Conservation (phyloP, 192 early-diverging fungal species). For the Backusella sp. region DNA sequence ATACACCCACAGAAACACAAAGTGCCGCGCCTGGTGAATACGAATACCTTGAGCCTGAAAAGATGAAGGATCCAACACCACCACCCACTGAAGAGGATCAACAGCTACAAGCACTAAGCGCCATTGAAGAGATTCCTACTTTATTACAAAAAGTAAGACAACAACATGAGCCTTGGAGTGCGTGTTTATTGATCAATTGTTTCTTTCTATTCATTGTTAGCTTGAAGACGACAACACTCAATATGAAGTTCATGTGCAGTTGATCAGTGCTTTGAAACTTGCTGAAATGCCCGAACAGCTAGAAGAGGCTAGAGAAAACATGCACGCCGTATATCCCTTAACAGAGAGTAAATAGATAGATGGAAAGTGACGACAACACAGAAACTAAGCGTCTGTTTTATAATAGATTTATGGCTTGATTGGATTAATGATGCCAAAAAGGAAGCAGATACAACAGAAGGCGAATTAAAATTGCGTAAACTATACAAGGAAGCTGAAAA, state of each 20-base stretch:
- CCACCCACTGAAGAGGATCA: not conserved
- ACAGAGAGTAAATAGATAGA: slow-evolving; percentile 49
- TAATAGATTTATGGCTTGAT: slow-evolving; percentile 67
- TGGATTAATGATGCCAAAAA: slow-evolving; percentile 69
- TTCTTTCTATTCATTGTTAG: not conserved
- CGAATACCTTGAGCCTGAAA: not conserved
- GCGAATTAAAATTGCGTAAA: slow-evolving; percentile 44
- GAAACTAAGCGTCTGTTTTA: not conserved
- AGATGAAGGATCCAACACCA: not conserved
- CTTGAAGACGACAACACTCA: slow-evolving; percentile 22
- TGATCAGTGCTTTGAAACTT: slow-evolving; percentile 42
- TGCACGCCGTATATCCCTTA: slow-evolving; percentile 60
- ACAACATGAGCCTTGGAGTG: not conserved
- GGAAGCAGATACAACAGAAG: slow-evolving; percentile 43
- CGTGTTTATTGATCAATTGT: not conserved
- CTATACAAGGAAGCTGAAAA: slow-evolving; percentile 55
- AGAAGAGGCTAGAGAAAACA: slow-evolving; percentile 49
- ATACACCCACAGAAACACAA: not conserved
- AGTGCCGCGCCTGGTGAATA: not conserved
- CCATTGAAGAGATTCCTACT: not conserved
- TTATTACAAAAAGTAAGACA: not conserved
- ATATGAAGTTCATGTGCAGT: slow-evolving; percentile 52
- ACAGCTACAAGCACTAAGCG: not conserved
- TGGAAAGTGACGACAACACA: not conserved
- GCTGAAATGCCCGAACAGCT: slow-evolving; percentile 48